Conservation (phyloP, 2,329 filamentous ascomycete genomes). For the Calonectria montana region DNA sequence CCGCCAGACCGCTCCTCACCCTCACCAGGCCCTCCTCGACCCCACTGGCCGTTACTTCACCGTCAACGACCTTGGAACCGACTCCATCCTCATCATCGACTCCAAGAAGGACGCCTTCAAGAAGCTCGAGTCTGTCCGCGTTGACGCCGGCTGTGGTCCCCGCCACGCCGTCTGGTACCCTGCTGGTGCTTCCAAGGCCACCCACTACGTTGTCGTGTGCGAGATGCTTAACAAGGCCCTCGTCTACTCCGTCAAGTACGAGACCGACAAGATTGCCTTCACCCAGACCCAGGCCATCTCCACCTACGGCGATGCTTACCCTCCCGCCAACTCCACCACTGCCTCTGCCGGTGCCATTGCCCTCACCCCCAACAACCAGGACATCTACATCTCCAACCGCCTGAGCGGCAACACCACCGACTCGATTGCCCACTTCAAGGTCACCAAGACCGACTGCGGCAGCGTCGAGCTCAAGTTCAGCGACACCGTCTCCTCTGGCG, state of each 20-base stretch:
- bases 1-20: constrained; percentile 51
- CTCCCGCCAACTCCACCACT: constrained; percentile 48
- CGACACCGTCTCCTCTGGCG: constrained; percentile 49
- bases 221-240: constrained; percentile 59
- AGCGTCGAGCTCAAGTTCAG: constrained; percentile 47
- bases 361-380: constrained; percentile 53
- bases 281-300: constrained; percentile 51
- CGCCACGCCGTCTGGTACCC: constrained; percentile 63
- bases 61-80: constrained; percentile 61
- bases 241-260: constrained; percentile 56
- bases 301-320: constrained; percentile 51
- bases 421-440: constrained; percentile 59
- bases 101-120: constrained; percentile 53
- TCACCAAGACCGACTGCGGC: constrained; percentile 37
- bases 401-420: constrained; percentile 58
- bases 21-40: constrained; percentile 62
- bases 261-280: constrained; percentile 49
- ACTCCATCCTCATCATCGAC: constrained; percentile 60
- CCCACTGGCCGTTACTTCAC: constrained; percentile 61
- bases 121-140: constrained; percentile 48
- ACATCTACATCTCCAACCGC: constrained; percentile 65
- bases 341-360: constrained; percentile 60
- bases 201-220: constrained; percentile 60
- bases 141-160: constrained; percentile 57
- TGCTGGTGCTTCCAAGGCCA: constrained; percentile 45